phyloP scores from a whole-genome alignment of 768 basidiomycete genomes.

The Pisolithus albus region DNA sequence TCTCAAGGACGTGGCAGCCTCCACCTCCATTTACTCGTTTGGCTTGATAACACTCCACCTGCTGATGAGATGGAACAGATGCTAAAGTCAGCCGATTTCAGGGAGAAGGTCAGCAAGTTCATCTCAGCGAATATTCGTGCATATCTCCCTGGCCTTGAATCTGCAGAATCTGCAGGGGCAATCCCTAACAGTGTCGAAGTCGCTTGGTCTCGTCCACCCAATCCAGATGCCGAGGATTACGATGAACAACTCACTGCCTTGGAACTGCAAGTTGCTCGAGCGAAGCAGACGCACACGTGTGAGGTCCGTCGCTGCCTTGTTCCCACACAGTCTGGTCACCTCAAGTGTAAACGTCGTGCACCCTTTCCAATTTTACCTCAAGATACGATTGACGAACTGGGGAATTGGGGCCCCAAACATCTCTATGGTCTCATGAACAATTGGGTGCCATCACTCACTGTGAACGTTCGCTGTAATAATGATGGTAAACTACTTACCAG shows the following conservation, averaged over 20 bases:
- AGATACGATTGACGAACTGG: too few relatives aligned
- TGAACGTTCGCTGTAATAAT: constrained; percentile 30
- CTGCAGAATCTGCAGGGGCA: constrained; percentile 16
- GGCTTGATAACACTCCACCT: constrained; percentile 25
- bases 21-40: constrained; percentile 27
- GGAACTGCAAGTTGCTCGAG: too few relatives aligned
- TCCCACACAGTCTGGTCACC: too few relatives aligned
- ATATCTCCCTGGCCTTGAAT: constrained; percentile 6
- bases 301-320: too few relatives aligned
- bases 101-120: constrained; percentile 19
- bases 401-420: too few relatives aligned
- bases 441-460: too few relatives aligned
- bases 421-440: too few relatives aligned
- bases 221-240: constrained; percentile 30
- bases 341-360: too few relatives aligned
- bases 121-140: constrained; percentile 18
- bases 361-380: too few relatives aligned
- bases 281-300: too few relatives aligned
- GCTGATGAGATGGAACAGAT: background rate
- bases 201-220: constrained; percentile 28
- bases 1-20: constrained; percentile 12
- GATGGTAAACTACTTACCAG: constrained; percentile 35
- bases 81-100: constrained; percentile 14
- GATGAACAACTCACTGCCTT: too few relatives aligned
- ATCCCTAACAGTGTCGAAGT: constrained; percentile 10